These are phyloP conservation scores for Salvia hispanica DNA, from an alignment of 257 asterid species.

Conservation along the genomic window DNA sequence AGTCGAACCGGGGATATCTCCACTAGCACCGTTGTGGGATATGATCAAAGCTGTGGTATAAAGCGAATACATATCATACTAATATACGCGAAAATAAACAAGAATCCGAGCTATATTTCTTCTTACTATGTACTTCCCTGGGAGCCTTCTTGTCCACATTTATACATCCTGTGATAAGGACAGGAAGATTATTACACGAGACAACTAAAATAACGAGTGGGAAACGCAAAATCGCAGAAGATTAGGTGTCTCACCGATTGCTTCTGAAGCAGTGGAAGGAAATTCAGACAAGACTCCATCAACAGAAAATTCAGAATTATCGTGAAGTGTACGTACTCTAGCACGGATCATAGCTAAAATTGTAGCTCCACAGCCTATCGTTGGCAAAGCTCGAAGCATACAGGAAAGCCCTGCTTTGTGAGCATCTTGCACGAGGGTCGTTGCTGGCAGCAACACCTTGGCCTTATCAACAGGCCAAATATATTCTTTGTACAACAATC, in stretches of 20 bases:
- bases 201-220: too few relatives aligned
- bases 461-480: slow-evolving; percentile 64
- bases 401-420: slow-evolving; percentile 70
- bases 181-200: not conserved
- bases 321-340: slow-evolving; percentile 68
- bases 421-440: slow-evolving; percentile 72
- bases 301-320: slow-evolving; percentile 68
- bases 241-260: slow-evolving; percentile 55
- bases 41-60: slow-evolving; percentile 53
- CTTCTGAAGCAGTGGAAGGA: slow-evolving; percentile 82
- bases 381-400: slow-evolving; percentile 81
- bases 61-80: not conserved
- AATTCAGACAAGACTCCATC: slow-evolving; percentile 85
- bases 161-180: slow-evolving; percentile 66
- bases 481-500: slow-evolving; percentile 74
- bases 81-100: not conserved
- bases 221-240: not conserved
- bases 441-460: slow-evolving; percentile 59
- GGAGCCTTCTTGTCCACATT: slow-evolving; percentile 55
- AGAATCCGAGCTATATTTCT: slow-evolving; percentile 21
- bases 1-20: slow-evolving; percentile 77
- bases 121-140: slow-evolving; percentile 57
- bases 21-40: slow-evolving; percentile 92
- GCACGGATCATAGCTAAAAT: slow-evolving; percentile 79
- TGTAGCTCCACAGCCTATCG: slow-evolving; percentile 61